Evolutionary conservation across 768 basidiomycete genomes (phyloP), one percentile per base, ranked within the genome.

Genomic region (Termitomyces eurrhizus): DNA sequence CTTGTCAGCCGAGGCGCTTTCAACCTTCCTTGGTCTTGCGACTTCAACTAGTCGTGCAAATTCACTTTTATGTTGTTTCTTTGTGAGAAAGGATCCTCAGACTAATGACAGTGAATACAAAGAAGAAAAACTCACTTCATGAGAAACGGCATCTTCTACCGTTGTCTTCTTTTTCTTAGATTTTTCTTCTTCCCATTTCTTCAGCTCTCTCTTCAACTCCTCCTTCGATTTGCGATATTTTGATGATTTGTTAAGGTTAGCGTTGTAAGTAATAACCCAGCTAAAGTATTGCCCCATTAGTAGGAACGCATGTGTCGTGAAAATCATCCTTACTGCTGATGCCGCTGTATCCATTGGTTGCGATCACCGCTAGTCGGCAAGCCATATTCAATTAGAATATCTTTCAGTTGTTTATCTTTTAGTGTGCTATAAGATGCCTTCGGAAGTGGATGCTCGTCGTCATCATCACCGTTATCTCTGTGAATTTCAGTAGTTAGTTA

Each of bases 211-310:
- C 45, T 78, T 76, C 14, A 90, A 76, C 39, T 81, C 80, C 1
- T 68, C 61, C 57, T 76, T 69, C 18, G 75, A 75, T 67, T 81
- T 83, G 33, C 86, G 78, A 49, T 79, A 74, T 18, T 64, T 52
- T 2, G 64, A 54, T 21, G 77, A 77, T 63, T 80, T 81, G 72
- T 91, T 89, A 9, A 89, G 75, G 68, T 90, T 91, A 33, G 88
- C 83, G 62, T 91, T 91, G 65, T 80, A 86, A 45, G 87, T 68
- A 73, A 84, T 84, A 0, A 88, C 79, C 87, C 88, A 91, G 63
- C 89, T 90, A 51, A 35, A 49, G n/a, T 9, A 32, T 41, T 32
- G 8, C 18, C 39, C 8, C 9, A 45, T 52, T 18, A 52, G 50
- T 33, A 16, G 3, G 18, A 48, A 29, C 46, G n/a, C 16, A 45